Percentiles rank a stretch among this genome's conserved stretches.
Evolutionary conservation across 306 rosid genomes (phyloP).

Genomic region (Hylodesmum podocarpum): DNA sequence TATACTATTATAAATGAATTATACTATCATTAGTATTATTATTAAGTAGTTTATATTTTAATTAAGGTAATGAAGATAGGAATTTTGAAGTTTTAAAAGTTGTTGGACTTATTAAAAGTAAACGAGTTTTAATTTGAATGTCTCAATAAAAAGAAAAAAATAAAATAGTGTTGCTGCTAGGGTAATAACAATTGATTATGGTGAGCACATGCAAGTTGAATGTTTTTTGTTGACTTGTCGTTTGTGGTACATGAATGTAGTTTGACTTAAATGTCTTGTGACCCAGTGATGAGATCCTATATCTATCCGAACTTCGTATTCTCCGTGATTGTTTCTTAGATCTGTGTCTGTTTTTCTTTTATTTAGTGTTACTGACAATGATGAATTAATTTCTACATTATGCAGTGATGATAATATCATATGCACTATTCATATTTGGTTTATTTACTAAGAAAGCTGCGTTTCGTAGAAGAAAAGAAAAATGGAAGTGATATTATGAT

Average conservation of each 20-base stretch:
- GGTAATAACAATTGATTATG: neutral
- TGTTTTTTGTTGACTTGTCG: conserved; percentile 1
- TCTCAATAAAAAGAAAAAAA: neutral
- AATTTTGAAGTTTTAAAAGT: neutral
- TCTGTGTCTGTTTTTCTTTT: neutral
- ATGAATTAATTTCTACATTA: neutral
- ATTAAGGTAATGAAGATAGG: neutral
- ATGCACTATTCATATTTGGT: neutral
- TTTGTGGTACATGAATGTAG: neutral
- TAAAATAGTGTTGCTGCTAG: neutral
- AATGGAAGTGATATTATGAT: neutral
- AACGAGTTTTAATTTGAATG: neutral
- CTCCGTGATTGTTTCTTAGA: neutral
- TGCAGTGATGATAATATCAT: neutral
- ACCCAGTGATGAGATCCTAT: neutral
- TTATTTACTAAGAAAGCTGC: neutral
- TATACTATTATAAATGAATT: too few species aligned
- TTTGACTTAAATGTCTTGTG: neutral
- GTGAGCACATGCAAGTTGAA: conserved; percentile 12
- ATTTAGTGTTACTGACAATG: neutral
- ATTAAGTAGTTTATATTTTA: neutral
- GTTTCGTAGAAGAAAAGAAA: too few species aligned
- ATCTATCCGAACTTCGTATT: neutral
- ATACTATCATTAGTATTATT: too few species aligned
- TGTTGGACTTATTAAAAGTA: neutral